Evolutionary conservation across 352 stramenopile genomes (phyloP).

Genomic region (Globisporangium camurandrum): DNA sequence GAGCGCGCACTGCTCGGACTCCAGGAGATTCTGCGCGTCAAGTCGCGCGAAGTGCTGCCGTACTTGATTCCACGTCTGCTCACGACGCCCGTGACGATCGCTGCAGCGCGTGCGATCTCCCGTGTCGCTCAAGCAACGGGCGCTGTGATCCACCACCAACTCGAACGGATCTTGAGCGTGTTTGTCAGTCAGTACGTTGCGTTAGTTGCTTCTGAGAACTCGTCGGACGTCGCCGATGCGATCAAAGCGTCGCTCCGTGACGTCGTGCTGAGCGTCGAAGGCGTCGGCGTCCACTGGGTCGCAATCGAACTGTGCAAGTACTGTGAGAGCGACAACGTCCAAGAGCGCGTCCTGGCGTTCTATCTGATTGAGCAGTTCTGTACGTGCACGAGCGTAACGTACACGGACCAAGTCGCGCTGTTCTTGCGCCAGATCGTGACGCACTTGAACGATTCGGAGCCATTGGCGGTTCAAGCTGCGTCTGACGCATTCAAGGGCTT

Average conservation of each 20-base stretch:
- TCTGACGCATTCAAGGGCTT: constrained; percentile 88
- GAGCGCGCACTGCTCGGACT: constrained; percentile 93
- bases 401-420: constrained; percentile 91
- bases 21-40: constrained; percentile 95
- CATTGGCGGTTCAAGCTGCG: constrained; percentile 83
- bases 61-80: constrained; percentile 97
- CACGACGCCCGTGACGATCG: constrained; percentile 84
- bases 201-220: constrained; percentile 16
- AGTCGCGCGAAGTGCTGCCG: constrained; percentile 94
- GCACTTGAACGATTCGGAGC: constrained; percentile 93
- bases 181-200: constrained; percentile 73
- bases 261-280: constrained; percentile 82
- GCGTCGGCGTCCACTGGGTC: constrained; percentile 91
- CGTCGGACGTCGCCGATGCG: constrained; percentile 41
- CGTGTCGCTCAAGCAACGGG: constrained; percentile 92
- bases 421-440: constrained; percentile 95
- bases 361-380: constrained; percentile 89
- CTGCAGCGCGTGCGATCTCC: constrained; percentile 87
- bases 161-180: constrained; percentile 90
- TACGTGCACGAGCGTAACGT: constrained; percentile 79
- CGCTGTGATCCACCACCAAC: constrained; percentile 92
- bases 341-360: constrained; percentile 87
- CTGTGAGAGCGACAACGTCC: constrained; percentile 85
- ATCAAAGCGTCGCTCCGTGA: constrained; percentile 70
- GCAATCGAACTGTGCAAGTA: constrained; percentile 93